phyloP scores from a whole-genome alignment of 2,329 filamentous ascomycete genomes.

The Exophiala mesophila region DNA sequence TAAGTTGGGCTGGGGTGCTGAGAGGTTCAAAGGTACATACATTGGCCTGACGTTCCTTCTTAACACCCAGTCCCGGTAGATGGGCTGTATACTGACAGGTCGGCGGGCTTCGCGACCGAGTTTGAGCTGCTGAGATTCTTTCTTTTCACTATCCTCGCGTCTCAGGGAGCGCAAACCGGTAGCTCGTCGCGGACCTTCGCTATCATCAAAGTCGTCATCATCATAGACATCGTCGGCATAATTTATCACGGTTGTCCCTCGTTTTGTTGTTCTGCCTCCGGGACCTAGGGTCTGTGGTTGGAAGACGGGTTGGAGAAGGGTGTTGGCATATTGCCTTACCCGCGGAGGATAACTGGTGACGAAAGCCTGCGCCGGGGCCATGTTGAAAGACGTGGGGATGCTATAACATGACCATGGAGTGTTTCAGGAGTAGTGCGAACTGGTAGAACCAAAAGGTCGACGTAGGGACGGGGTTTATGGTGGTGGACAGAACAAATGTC shows the following conservation, averaged over 20 bases:
- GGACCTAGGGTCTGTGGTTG: slow-evolving; percentile 63
- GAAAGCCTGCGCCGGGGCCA: slow-evolving; percentile 73
- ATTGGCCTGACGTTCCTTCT: slow-evolving; percentile 53
- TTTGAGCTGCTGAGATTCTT: slow-evolving; percentile 65
- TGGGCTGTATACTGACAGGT: slow-evolving; percentile 80
- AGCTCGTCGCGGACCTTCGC: slow-evolving; percentile 65
- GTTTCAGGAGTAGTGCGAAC: too few species aligned
- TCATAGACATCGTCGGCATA: slow-evolving; percentile 96
- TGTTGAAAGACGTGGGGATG: slow-evolving; percentile 13
- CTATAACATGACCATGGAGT: slow-evolving; percentile 16
- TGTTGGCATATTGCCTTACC: slow-evolving; percentile 84
- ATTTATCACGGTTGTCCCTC: slow-evolving; percentile 93
- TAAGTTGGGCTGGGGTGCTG: not conserved
- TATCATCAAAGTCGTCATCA: slow-evolving; percentile 57
- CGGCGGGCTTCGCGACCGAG: slow-evolving; percentile 74
- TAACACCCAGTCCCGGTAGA: slow-evolving; percentile 95
- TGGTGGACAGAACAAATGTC: too few species aligned
- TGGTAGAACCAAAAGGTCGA: not conserved
- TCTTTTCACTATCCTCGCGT: slow-evolving; percentile 66
- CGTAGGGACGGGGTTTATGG: not conserved
- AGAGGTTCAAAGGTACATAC: slow-evolving; percentile 29
- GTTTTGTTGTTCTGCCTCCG: slow-evolving; percentile 82
- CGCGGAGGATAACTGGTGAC: slow-evolving; percentile 88
- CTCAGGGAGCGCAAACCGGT: slow-evolving; percentile 80
- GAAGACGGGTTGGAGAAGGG: slow-evolving; percentile 78